Evolutionary conservation across 2,329 filamentous ascomycete genomes (phyloP), one percentile per base, ranked within the genome.

Genomic region (Aspergillus latus): DNA sequence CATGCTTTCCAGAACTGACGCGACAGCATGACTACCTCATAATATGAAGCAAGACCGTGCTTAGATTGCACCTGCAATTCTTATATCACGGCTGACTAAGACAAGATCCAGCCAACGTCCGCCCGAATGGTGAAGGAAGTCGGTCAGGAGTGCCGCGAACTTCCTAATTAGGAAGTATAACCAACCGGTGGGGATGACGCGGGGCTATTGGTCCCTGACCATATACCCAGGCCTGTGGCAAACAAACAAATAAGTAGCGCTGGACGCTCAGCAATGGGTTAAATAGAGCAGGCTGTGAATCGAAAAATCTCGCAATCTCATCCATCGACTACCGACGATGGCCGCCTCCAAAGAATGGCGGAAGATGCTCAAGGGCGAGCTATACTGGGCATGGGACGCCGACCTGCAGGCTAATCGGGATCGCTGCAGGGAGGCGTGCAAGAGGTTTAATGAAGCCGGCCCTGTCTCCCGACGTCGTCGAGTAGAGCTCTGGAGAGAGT

Each of bases 11-110:
- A 0, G 59, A 51, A 29, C 55, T 64, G 10, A 47, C 56, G 7
- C 64, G 60, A 9, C 67, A 67, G 21, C 67, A 70, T 52, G 68
- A 70, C 37, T 70, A 68, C 56, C 56, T 70, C 2, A 69, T 70
- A 13, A 69, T 70, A 42, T 69, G 42, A 59, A 15, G 34, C 29
- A 13, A 13, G 10, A 11, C 11, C 34, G 13, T 11, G 13, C 13
- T 11, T 37, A 11, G 2, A 2, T 21, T 42, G 16, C 39, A 26
- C 39, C 39, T 11, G 9, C 4, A 37, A 5, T 37, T 11, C 8
- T 37, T 9, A 11, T 37, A 37, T 37, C 34, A 10, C 34, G 8
- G 10, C 34, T 13, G 34, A 13, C 8, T 37, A 5, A 13, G 13
- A 37, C 13, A 37, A 37, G 34, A 13, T 13, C 34, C 32, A 34